Evolutionary conservation across 2,329 filamentous ascomycete species (phyloP).

Genomic region (Endoconidiophora polonica): DNA sequence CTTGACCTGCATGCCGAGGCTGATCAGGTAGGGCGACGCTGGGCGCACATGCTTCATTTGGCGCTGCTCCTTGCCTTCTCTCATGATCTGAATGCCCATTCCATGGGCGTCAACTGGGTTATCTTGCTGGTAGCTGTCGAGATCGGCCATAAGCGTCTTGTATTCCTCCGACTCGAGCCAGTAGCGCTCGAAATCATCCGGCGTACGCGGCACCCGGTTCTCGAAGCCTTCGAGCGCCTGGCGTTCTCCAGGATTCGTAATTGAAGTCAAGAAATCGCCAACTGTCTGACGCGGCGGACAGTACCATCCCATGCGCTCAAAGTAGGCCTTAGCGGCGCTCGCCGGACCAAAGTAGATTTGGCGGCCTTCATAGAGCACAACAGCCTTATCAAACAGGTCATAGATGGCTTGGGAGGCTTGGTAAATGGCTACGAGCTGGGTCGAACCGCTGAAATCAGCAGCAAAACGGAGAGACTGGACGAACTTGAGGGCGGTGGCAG

Average conservation of each 20-base stretch:
- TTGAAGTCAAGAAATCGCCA: slow-evolving; percentile 51
- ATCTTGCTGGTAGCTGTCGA: slow-evolving; percentile 31
- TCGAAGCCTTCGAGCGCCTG: slow-evolving; percentile 40
- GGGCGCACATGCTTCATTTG: slow-evolving; percentile 37
- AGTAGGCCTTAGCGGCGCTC: slow-evolving; percentile 45
- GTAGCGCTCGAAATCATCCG: slow-evolving; percentile 47
- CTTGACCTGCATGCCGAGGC: slow-evolving; percentile 34
- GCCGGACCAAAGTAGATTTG: slow-evolving; percentile 48
- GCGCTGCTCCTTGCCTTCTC: slow-evolving; percentile 30
- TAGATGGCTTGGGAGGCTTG: slow-evolving; percentile 50
- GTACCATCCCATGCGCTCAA: slow-evolving; percentile 50
- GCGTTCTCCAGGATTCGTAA: slow-evolving; percentile 49
- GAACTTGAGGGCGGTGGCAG: slow-evolving; percentile 57
- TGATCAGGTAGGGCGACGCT: slow-evolving; percentile 41
- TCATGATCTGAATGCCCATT: slow-evolving; percentile 24
- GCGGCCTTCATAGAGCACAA: slow-evolving; percentile 41
- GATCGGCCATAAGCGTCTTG: slow-evolving; percentile 27
- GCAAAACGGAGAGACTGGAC: slow-evolving; percentile 48
- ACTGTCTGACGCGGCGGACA: slow-evolving; percentile 52
- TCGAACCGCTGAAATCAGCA: slow-evolving; percentile 44
- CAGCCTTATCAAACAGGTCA: slow-evolving; percentile 44
- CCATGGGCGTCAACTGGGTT: slow-evolving; percentile 26
- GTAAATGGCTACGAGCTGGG: slow-evolving; percentile 53
- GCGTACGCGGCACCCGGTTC: slow-evolving; percentile 43
- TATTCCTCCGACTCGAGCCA: slow-evolving; percentile 32